Evolutionary conservation across 2,329 filamentous ascomycete genomes (phyloP).

Genomic region (Elsinoe batatas): DNA sequence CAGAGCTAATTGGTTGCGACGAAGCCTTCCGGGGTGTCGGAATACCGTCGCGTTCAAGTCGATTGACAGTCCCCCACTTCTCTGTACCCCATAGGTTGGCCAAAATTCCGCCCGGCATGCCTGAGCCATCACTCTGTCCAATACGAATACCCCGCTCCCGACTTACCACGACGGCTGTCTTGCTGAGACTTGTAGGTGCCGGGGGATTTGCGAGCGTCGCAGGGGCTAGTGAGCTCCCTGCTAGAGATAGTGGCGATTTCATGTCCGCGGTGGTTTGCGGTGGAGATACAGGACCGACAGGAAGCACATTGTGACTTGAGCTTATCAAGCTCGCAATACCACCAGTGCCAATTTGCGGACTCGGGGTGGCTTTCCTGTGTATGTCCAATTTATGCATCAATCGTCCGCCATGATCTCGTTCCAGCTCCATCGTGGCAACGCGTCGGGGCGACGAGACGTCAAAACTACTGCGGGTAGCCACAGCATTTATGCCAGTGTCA

Average conservation of each 20-base stretch:
- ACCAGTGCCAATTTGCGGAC: conserved; percentile 40
- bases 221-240: conserved; percentile 61
- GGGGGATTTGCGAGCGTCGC: conserved; percentile 75
- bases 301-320: conserved; percentile 69
- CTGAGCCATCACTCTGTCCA: conserved; percentile 51
- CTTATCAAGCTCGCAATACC: conserved; percentile 82
- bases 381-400: conserved; percentile 91
- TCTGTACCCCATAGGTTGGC: conserved; percentile 91
- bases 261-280: conserved; percentile 26
- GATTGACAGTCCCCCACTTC: conserved; percentile 64
- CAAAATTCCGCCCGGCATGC: conserved; percentile 75
- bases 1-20: conserved; percentile 16
- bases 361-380: conserved; percentile 65
- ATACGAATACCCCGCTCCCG: conserved; percentile 59
- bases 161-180: conserved; percentile 69
- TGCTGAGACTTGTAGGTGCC: conserved; percentile 74
- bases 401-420: conserved; percentile 68
- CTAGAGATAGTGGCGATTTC: conserved; percentile 27
- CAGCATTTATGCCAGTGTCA: neutral
- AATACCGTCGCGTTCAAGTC: conserved; percentile 45
- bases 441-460: conserved; percentile 44
- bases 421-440: conserved; percentile 41
- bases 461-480: conserved; percentile 55
- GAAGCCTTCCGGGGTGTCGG: conserved; percentile 23
- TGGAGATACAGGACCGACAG: conserved; percentile 45